Evolutionary conservation across 805 yeast genomes (phyloP).

Genomic region (Candida awuae): DNA sequence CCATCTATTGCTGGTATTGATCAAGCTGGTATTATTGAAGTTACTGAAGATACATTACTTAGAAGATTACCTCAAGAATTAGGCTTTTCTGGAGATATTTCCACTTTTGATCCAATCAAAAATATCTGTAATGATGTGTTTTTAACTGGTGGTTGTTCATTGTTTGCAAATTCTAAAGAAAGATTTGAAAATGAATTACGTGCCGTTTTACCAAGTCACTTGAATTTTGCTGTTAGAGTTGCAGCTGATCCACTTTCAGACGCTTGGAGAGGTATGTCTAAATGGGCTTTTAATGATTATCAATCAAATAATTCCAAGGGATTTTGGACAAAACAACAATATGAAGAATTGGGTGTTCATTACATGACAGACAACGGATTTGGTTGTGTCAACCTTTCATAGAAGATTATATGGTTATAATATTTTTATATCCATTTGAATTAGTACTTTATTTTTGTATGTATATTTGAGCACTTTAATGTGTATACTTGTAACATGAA

Average conservation of each 20-base stretch:
- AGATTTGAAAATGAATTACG: conserved; percentile 67
- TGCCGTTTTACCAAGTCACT: conserved; percentile 59
- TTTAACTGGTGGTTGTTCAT: conserved; percentile 79
- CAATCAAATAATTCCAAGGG: conserved; percentile 31
- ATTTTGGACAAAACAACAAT: conserved; percentile 51
- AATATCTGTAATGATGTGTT: conserved; percentile 57
- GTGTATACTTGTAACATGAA: too few relatives aligned
- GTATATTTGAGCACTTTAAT: too few relatives aligned
- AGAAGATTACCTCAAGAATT: conserved; percentile 48
- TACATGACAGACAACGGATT: conserved; percentile 79
- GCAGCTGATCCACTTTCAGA: conserved; percentile 69
- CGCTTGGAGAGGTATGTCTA: conserved; percentile 92
- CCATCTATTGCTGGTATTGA: conserved; percentile 93
- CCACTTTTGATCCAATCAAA: conserved; percentile 14
- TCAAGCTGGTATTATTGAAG: conserved; percentile 87
- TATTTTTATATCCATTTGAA: too few relatives aligned
- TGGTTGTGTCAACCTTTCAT: conserved; percentile 36
- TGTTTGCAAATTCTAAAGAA: conserved; percentile 54
- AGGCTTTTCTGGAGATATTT: conserved; percentile 43
- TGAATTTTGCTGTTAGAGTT: conserved; percentile 49
- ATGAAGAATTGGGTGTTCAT: conserved; percentile 83
- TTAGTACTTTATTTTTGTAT: background rate
- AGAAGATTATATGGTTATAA: background rate
- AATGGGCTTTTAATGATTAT: conserved; percentile 52
- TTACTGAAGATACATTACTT: conserved; percentile 56